These are phyloP conservation scores for Pouteria campechiana DNA, from an alignment of 179 eudicot species.

Conservation along the genomic window DNA sequence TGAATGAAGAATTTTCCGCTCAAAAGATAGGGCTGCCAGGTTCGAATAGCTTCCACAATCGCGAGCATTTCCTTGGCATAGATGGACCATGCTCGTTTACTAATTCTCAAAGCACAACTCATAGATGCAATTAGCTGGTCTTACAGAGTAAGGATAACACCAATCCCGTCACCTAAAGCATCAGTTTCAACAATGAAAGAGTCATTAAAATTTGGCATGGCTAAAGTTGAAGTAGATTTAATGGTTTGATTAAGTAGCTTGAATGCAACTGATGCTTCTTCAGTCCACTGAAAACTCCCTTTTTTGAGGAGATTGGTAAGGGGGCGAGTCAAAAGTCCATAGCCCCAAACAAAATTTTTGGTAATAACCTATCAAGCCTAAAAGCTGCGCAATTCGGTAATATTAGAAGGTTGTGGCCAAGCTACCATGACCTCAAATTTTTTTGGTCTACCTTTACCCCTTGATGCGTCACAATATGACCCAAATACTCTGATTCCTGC, in stretches of 20 bases:
- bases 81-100: neutral
- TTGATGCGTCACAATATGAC: too few relatives aligned
- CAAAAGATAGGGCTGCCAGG: conserved; percentile 1
- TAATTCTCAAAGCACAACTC: neutral
- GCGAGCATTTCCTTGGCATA: conserved; percentile 3
- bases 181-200: neutral
- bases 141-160: neutral
- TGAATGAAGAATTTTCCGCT: neutral
- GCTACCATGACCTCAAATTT: too few relatives aligned
- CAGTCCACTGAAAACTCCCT: neutral
- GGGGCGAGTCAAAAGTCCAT: neutral
- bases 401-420: neutral
- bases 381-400: neutral
- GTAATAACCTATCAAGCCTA: neutral
- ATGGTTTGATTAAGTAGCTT: neutral
- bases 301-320: neutral
- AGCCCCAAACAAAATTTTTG: neutral
- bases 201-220: neutral
- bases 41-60: neutral
- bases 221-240: neutral
- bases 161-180: conserved; percentile 1
- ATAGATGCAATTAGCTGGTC: neutral
- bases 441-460: too few relatives aligned
- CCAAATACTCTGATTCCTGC: too few relatives aligned
- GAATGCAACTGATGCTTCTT: neutral